phyloP scores from a whole-genome alignment of 176 grass and related monocot species.

The Triticum timopheevii region DNA sequence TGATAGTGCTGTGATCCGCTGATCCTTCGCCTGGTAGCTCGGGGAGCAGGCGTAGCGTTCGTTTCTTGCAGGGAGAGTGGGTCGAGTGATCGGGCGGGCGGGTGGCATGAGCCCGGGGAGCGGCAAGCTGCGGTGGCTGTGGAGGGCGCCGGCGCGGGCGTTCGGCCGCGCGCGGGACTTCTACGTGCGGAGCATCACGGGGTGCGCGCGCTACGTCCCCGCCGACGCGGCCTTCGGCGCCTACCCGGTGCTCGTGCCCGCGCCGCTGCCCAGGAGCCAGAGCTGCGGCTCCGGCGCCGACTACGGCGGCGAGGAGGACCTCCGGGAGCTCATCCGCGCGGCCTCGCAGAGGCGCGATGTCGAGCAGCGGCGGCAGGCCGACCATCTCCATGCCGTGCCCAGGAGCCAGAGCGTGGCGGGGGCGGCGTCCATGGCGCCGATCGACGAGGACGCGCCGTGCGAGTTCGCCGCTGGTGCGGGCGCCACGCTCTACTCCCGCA shows the following conservation, averaged over 20 bases:
- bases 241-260: conserved; percentile 48
- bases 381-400: conserved; percentile 3
- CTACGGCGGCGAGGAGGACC: conserved; percentile 34
- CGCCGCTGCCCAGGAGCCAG: conserved; percentile 14
- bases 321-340: conserved; percentile 49
- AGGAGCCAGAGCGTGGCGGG: conserved; percentile 50
- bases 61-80: background rate
- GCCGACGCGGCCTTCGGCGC: conserved; percentile 47
- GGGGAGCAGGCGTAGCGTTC: background rate
- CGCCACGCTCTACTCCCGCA: conserved; percentile 7
- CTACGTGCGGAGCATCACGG: conserved; percentile 40
- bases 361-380: background rate
- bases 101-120: conserved; percentile 19
- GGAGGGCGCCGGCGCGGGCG: conserved; percentile 47
- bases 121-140: conserved; percentile 42
- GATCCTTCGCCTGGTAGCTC: background rate
- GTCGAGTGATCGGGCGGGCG: background rate
- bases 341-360: conserved; percentile 31
- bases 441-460: conserved; percentile 53
- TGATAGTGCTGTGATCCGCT: no score
- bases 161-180: conserved; percentile 40
- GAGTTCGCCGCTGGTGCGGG: conserved; percentile 36
- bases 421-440: conserved; percentile 39
- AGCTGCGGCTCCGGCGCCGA: conserved; percentile 21
- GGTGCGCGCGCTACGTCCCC: conserved; percentile 49